A percentile compares a stretch with the other conserved stretches of the same genome.
Conservation (phyloP, 495 filamentous ascomycete genomes). For the Aspergillus wentii region DNA sequence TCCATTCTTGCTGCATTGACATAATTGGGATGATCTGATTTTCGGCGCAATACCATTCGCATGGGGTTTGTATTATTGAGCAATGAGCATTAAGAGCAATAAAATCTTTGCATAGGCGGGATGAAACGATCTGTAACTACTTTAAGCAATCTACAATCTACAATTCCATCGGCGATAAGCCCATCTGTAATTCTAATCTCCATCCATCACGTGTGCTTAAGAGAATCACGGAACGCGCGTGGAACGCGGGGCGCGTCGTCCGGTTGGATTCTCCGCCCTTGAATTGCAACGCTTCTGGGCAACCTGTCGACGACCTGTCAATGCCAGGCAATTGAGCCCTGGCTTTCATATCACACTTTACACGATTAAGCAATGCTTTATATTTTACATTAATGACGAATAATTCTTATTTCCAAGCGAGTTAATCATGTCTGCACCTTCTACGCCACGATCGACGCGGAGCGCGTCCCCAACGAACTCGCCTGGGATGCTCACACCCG, state of each 20-base stretch:
- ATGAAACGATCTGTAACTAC: no score
- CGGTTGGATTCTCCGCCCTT: background rate
- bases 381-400: background rate
- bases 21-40: no score
- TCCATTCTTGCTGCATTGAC: no score
- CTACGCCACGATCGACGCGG: constrained; percentile 40
- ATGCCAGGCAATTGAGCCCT: background rate
- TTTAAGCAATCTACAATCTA: no score
- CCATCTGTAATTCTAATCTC: no score
- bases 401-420: background rate
- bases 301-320: background rate
- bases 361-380: no score
- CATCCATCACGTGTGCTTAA: background rate
- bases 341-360: no score
- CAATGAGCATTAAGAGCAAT: background rate
- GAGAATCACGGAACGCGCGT: no score
- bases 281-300: background rate
- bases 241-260: background rate
- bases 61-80: background rate
- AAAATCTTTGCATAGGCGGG: background rate
- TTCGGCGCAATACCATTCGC: no score
- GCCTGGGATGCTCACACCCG: constrained; percentile 55
- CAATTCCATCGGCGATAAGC: no score
- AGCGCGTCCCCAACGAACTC: constrained; percentile 30
- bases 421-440: constrained; percentile 32